Conservation (phyloP, 2,329 filamentous ascomycete species). For the Cytospora chrysosperma region DNA sequence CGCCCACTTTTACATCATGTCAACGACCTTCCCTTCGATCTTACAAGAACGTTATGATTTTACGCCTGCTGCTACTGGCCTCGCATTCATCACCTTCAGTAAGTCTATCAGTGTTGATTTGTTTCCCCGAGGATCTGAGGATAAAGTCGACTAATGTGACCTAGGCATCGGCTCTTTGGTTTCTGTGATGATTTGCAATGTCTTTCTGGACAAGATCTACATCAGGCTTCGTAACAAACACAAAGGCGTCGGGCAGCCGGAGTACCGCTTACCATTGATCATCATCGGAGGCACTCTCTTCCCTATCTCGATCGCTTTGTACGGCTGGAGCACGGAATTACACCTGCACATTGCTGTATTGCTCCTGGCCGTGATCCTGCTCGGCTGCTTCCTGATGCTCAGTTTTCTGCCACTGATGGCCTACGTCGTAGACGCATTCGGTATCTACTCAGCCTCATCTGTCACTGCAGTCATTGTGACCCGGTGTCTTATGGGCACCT, state of each 20-base stretch:
- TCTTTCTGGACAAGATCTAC: slow-evolving; percentile 53
- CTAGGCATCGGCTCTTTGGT: slow-evolving; percentile 49
- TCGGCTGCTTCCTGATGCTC: slow-evolving; percentile 48
- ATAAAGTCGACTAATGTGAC: slow-evolving; percentile 20
- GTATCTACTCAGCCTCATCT: slow-evolving; percentile 55
- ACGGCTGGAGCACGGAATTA: slow-evolving; percentile 52
- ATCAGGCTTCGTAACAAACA: slow-evolving; percentile 43
- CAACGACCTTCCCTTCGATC: slow-evolving; percentile 52
- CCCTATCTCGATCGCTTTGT: slow-evolving; percentile 44
- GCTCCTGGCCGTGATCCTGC: slow-evolving; percentile 42
- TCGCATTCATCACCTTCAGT: slow-evolving; percentile 56
- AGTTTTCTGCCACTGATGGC: slow-evolving; percentile 50
- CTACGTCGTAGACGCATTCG: slow-evolving; percentile 58
- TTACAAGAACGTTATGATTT: slow-evolving; percentile 48
- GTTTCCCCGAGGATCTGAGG: background rate
- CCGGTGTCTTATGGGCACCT: slow-evolving; percentile 55
- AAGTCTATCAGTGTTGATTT: background rate
- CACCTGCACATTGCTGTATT: slow-evolving; percentile 43
- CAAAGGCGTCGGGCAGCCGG: slow-evolving; percentile 45
- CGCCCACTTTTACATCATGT: slow-evolving; percentile 53
- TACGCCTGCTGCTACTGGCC: slow-evolving; percentile 51
- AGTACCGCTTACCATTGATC: slow-evolving; percentile 53
- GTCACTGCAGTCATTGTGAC: slow-evolving; percentile 57
- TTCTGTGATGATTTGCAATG: slow-evolving; percentile 50
- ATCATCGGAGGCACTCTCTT: slow-evolving; percentile 47